phyloP scores from a whole-genome alignment of 2,329 filamentous ascomycete species.

The Cladosporium sp. region DNA sequence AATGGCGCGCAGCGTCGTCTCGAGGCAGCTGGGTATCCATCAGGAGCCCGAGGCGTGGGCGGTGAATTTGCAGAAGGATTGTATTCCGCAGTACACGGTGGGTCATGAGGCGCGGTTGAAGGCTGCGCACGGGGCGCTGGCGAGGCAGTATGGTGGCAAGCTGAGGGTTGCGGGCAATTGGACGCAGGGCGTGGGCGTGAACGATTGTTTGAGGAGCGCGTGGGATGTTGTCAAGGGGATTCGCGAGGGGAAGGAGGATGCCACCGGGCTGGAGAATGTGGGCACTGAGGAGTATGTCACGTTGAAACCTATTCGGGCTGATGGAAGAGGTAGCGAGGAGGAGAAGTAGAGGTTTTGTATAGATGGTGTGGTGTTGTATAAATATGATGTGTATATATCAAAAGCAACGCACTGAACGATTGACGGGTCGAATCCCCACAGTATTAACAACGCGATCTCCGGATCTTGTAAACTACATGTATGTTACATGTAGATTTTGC shows the following conservation, averaged over 20 bases:
- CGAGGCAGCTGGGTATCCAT: slow-evolving; percentile 73
- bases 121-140: slow-evolving; percentile 58
- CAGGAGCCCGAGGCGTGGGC: slow-evolving; percentile 62
- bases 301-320: slow-evolving; percentile 14
- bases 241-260: slow-evolving; percentile 36
- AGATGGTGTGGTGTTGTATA: neutral
- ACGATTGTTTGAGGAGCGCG: slow-evolving; percentile 57
- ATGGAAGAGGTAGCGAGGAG: neutral
- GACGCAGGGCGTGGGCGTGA: slow-evolving; percentile 52
- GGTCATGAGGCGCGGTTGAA: slow-evolving; percentile 70
- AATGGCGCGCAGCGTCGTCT: slow-evolving; percentile 70
- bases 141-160: slow-evolving; percentile 59
- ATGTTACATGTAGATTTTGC: too few species aligned
- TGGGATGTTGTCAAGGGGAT: slow-evolving; percentile 54
- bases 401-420: neutral
- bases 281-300: slow-evolving; percentile 25
- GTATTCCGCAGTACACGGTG: slow-evolving; percentile 87
- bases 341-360: neutral
- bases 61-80: slow-evolving; percentile 66
- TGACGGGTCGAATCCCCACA: too few species aligned
- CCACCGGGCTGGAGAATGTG: slow-evolving; percentile 37
- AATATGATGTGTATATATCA: neutral
- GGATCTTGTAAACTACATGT: too few species aligned
- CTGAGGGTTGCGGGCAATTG: slow-evolving; percentile 62
- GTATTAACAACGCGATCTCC: too few species aligned